Percentiles rank a stretch among this genome's conserved stretches.
Evolutionary conservation across 306 rosid genomes (phyloP).

Genomic region (Prunus kanzakura): DNA sequence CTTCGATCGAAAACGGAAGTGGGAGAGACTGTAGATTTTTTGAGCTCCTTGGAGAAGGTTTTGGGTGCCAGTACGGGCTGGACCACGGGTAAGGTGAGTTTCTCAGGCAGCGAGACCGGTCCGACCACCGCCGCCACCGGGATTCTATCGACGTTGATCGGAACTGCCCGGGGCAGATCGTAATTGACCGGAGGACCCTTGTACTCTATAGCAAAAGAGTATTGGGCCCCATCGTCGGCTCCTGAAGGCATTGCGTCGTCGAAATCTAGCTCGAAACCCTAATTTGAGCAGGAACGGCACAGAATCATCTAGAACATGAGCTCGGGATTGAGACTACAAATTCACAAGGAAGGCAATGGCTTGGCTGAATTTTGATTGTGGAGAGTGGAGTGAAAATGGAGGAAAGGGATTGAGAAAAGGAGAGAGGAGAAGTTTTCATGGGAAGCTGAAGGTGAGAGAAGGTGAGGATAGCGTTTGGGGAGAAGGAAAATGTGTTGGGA

Average conservation of each 20-base stretch:
- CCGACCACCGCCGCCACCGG: constrained; percentile 64
- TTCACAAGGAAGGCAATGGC: background rate
- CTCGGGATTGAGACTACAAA: background rate
- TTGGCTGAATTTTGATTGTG: background rate
- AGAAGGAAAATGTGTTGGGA: constrained; percentile 22
- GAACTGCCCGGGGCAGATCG: constrained; percentile 73
- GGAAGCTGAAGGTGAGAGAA: constrained; percentile 19
- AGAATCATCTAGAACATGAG: constrained; percentile 34
- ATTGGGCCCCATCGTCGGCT: constrained; percentile 35
- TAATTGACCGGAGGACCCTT: constrained; percentile 66
- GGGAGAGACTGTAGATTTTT: constrained; percentile 66
- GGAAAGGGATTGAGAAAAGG: constrained; percentile 14
- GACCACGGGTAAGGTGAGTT: constrained; percentile 71
- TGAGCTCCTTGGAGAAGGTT: constrained; percentile 60
- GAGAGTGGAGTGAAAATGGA: constrained; percentile 4
- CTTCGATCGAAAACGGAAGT: constrained; percentile 63
- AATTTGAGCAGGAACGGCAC: constrained; percentile 22
- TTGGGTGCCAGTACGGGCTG: constrained; percentile 65
- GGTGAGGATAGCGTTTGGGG: constrained; percentile 21
- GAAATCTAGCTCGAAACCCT: constrained; percentile 24
- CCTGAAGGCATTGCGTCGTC: constrained; percentile 41
- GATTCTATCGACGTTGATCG: constrained; percentile 58
- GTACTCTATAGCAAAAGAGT: constrained; percentile 76
- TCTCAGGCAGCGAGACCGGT: constrained; percentile 44
- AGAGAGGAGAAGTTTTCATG: constrained; percentile 10